These are phyloP conservation scores for Oryza coarctata DNA, from an alignment of 176 grass and related monocot species.

Conservation along the genomic window DNA sequence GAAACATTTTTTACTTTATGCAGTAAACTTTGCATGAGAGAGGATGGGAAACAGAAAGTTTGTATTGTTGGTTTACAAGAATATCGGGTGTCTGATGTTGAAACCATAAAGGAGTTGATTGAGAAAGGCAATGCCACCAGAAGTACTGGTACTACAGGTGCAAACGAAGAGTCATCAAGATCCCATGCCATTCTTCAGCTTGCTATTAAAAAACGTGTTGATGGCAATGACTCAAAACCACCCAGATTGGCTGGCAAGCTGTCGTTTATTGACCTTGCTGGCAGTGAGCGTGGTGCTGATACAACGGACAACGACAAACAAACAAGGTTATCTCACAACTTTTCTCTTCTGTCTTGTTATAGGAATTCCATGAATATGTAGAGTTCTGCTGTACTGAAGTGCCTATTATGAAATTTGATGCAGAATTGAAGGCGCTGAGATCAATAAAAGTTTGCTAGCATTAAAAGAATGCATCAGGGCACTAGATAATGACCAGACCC, in stretches of 20 bases:
- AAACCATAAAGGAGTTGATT: conserved; percentile 90
- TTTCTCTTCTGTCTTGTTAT: background rate
- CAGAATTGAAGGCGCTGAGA: conserved; percentile 99
- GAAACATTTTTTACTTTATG: conserved; percentile 20
- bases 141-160: conserved; percentile 95
- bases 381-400: conserved; percentile 22
- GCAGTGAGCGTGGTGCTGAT: conserved; percentile 98
- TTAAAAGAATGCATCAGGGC: conserved; percentile 98
- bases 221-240: conserved; percentile 79
- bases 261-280: conserved; percentile 96
- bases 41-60: conserved; percentile 99
- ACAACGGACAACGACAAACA: conserved; percentile 98
- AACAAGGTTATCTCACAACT: conserved; percentile 63
- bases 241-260: conserved; percentile 73
- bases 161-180: conserved; percentile 94
- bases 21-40: conserved; percentile 99
- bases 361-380: background rate
- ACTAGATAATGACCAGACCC: conserved; percentile 93
- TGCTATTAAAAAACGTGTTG: conserved; percentile 84
- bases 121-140: conserved; percentile 90
- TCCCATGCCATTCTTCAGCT: conserved; percentile 99
- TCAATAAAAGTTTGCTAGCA: conserved; percentile 99
- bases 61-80: conserved; percentile 97
- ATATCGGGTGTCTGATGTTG: conserved; percentile 81
- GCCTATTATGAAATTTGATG: conserved; percentile 26